Base-by-base conservation (phyloP, 2,329 filamentous ascomycete genomes). In the Trichophyton verrucosum region DNA sequence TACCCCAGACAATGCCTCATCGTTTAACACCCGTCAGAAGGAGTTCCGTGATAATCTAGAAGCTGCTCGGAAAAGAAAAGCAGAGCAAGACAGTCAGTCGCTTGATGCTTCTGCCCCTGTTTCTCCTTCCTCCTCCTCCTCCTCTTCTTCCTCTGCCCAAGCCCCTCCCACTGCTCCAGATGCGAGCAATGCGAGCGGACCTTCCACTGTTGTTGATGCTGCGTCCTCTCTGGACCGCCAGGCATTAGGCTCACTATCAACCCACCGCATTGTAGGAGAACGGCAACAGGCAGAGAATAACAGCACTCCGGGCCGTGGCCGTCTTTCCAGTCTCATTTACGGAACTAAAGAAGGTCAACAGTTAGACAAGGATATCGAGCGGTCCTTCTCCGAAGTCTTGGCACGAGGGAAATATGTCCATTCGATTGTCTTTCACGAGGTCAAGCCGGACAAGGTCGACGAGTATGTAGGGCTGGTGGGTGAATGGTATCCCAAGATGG, bases 371-470 rank as follows among this genome's bases (percentile, higher is more conserved):
- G 92, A 97, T 77, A 92, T 99, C 70, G 91, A 97, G 78, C 86
- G 91, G 62, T 95, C 89, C 72, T 99, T 97, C 78, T 95, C 89
- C 58, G 91, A 96, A 74, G 89, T 97, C 51, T 80, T 99, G 53
- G 94, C 94, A 24, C 84, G 94, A 66, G 94, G 94, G 71, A 99
- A 99, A 78, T 99, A 99, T 71, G 91, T 99, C 60, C 94, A 99
- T 76, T 95, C 91, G 55, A 96, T 99, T 73, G 91, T 96, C 62
- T 90, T 96, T 71, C 94, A 99, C 78, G 84, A 95, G 64, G 94
- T 99, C 66, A 91, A 95, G 77, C 91, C 91, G 63, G 91, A 96
- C 69, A 94, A 90, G 77, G 89, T 96, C 55, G 91, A 96, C 65
- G 92, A 97, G 70, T 99, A 99, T 71, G 86, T 92, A 58, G 82